These are phyloP conservation scores for Pseudoneurospora amorphoporcata DNA, from an alignment of 495 filamentous ascomycete species.

Conservation along the genomic window DNA sequence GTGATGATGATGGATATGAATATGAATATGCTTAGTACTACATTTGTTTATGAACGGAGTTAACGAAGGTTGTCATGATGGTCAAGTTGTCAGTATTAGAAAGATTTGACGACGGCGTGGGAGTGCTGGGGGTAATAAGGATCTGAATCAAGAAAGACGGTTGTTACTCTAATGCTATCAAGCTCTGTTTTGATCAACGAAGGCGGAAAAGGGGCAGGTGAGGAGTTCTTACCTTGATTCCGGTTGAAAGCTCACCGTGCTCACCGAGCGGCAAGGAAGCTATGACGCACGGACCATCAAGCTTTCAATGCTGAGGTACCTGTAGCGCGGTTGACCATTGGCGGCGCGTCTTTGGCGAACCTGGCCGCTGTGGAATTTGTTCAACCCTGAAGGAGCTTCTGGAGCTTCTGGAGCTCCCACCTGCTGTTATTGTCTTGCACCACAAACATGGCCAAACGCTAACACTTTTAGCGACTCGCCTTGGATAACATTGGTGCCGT, in stretches of 20 bases:
- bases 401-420: slow-evolving; percentile 7
- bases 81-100: not conserved
- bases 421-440: not conserved
- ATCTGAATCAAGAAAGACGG: not conserved
- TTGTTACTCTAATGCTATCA: too few species aligned
- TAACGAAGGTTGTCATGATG: not conserved
- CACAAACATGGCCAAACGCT: not conserved
- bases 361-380: slow-evolving; percentile 11
- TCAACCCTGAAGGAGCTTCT: slow-evolving; percentile 18
- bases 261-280: not conserved
- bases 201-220: not conserved
- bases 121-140: not conserved
- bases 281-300: not conserved
- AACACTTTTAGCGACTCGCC: not conserved
- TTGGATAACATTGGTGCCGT: not conserved
- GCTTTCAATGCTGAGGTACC: not conserved
- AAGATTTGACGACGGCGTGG: not conserved
- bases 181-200: not conserved
- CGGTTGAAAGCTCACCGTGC: not conserved
- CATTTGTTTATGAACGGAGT: not conserved
- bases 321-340: not conserved
- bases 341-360: not conserved
- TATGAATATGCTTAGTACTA: not conserved
- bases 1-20: slow-evolving; percentile 1
- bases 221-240: not conserved